Conservation (phyloP, 441 rosid species). For the Gossypium trilobum region DNA sequence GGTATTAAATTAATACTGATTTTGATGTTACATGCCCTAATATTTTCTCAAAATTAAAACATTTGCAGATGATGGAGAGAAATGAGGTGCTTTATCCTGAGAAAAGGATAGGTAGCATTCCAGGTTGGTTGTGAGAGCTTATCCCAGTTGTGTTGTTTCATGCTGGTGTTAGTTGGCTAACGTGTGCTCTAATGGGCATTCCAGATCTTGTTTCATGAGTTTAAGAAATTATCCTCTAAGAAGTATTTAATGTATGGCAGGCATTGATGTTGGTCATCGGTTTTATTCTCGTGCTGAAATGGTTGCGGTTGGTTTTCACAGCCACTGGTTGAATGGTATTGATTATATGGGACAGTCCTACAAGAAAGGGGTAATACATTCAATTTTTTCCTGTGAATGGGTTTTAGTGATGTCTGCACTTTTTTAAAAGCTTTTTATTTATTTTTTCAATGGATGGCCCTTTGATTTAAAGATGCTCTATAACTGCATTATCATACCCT, state of each 20-base stretch:
- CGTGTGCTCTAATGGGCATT: not conserved
- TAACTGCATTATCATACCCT: not conserved
- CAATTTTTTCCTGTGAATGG: not conserved
- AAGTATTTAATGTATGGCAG: constrained; percentile 26
- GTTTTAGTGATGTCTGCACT: not conserved
- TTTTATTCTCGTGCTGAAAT: constrained; percentile 85
- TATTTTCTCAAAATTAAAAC: constrained; percentile 1
- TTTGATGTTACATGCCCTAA: not conserved
- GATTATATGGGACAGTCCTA: constrained; percentile 59
- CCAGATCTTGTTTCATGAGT: not conserved
- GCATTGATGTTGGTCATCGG: constrained; percentile 67
- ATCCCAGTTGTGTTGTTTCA: not conserved
- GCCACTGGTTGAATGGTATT: constrained; percentile 86
- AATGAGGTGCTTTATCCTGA: constrained; percentile 40
- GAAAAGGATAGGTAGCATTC: constrained; percentile 58
- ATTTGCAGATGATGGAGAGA: constrained; percentile 42
- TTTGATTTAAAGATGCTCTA: not conserved
- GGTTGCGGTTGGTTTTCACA: constrained; percentile 73
- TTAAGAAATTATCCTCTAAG: not conserved
- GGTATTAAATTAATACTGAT: not conserved
- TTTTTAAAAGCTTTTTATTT: not conserved
- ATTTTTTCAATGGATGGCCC: not conserved
- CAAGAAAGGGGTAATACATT: constrained; percentile 28
- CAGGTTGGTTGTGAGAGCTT: constrained; percentile 39
- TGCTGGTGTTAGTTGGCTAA: not conserved